A percentile compares a stretch with the other conserved stretches of the same genome.
Evolutionary conservation across 352 stramenopile genomes (phyloP).

Genomic region (Phytophthora constricta): DNA sequence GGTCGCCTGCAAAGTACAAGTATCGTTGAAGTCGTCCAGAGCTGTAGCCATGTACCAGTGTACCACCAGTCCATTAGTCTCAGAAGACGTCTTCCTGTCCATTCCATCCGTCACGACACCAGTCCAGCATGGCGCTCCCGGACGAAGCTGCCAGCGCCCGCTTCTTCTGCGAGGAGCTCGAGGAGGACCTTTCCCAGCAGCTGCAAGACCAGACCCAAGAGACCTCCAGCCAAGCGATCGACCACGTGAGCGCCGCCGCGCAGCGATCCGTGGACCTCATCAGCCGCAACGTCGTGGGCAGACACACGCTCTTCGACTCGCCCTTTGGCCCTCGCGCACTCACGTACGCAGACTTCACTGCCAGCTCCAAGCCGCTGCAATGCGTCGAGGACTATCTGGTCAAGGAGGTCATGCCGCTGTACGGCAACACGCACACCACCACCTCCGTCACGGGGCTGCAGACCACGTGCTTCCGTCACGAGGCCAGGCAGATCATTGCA

Average conservation of each 20-base stretch:
- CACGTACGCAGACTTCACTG: conserved; percentile 96
- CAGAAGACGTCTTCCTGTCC: too few relatives aligned
- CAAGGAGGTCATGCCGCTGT: conserved; percentile 91
- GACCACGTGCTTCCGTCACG: conserved; percentile 95
- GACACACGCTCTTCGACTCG: conserved; percentile 53
- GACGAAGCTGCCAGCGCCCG: conserved; percentile 43
- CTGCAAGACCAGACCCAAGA: conserved; percentile 32
- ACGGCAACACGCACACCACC: conserved; percentile 98
- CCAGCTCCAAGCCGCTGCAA: conserved; percentile 85
- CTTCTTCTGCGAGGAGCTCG: conserved; percentile 85
- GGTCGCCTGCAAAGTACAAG: too few relatives aligned
- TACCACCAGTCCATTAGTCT: too few relatives aligned
- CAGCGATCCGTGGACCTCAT: conserved; percentile 47
- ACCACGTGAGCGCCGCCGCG: conserved; percentile 17
- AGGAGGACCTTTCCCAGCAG: conserved; percentile 61
- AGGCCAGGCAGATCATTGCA: conserved; percentile 94
- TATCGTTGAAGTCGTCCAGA: conserved; percentile 67
- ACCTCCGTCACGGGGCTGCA: conserved; percentile 78
- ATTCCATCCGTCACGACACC: neutral
- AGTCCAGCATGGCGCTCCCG: conserved; percentile 18
- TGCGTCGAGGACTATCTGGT: conserved; percentile 93
- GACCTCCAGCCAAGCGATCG: neutral
- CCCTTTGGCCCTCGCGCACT: conserved; percentile 81
- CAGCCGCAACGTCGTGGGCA: conserved; percentile 54
- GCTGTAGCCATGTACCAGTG: conserved; percentile 1